Percentiles rank a stretch among this genome's conserved stretches.
phyloP scores from a whole-genome alignment of 768 basidiomycete species.

The Lactarius psammicola region DNA sequence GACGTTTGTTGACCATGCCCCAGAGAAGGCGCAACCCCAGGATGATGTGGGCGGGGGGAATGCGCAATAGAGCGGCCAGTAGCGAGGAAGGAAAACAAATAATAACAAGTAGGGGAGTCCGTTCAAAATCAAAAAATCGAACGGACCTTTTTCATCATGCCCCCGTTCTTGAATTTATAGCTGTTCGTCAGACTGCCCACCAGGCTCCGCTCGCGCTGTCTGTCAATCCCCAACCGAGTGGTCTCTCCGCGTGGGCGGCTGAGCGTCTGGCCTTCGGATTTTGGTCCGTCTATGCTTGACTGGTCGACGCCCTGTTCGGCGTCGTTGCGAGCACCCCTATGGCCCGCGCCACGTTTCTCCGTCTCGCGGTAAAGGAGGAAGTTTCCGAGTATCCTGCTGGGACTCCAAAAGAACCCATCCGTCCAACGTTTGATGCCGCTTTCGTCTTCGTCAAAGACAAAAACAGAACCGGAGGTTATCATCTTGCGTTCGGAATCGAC shows the following conservation, averaged over 20 bases:
- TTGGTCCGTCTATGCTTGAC: slow-evolving; percentile 26
- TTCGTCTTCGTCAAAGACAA: slow-evolving; percentile 97
- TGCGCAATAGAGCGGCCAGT: background rate
- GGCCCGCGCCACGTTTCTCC: slow-evolving; percentile 73
- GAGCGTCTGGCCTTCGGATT: slow-evolving; percentile 44
- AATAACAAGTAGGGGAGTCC: background rate
- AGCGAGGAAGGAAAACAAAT: background rate
- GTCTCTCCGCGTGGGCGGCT: slow-evolving; percentile 63
- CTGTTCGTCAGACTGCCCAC: slow-evolving; percentile 91
- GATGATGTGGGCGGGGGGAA: background rate
- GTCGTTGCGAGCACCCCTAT: slow-evolving; percentile 51
- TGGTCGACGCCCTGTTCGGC: slow-evolving; percentile 33
- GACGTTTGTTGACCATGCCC: slow-evolving; percentile 1
- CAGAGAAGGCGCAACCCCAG: background rate
- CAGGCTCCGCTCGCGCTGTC: slow-evolving; percentile 74
- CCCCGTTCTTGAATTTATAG: slow-evolving; percentile 89
- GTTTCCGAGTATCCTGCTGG: slow-evolving; percentile 88
- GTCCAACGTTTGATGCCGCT: slow-evolving; percentile 98
- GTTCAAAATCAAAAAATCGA: slow-evolving; percentile 1
- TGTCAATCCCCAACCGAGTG: slow-evolving; percentile 52
- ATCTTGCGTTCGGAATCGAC: slow-evolving; percentile 90
- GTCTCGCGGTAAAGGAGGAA: slow-evolving; percentile 95
- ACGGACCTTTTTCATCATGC: slow-evolving; percentile 95
- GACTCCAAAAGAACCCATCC: slow-evolving; percentile 96
- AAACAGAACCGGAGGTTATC: slow-evolving; percentile 91